Evolutionary conservation across 2,329 filamentous ascomycete species (phyloP), one percentile per base, ranked within the genome.

Genomic region (Beauveria sp.): DNA sequence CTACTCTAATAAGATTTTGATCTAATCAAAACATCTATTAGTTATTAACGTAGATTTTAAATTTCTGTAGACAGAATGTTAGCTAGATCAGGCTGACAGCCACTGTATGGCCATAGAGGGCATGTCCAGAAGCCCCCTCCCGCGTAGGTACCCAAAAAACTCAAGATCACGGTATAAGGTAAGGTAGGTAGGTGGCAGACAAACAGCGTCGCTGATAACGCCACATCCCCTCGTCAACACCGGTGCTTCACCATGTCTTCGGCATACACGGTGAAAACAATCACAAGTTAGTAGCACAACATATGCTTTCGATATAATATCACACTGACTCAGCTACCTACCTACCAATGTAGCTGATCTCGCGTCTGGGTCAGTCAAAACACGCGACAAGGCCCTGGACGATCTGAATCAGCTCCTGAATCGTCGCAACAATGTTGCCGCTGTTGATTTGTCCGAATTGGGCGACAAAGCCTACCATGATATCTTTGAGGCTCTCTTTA

Each of bases 401-500:
- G 75, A 78, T 56, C 64, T 79, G 43, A 69, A 72, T 1, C 69
- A 72, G 50, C 68, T 78, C 9, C 67, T 79, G 10, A 77, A 22
- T 22, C 20, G 76, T 58, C 71, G 71, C 2, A 67, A 69, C n/a
- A 75, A 73, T 59, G 72, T 68, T 43, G 72, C 68, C 43, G 69
- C 70, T 5, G 63, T 71, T 22, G 74, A 74, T 60, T 68, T 78
- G 74, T 68, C 72, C 34, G 68, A 74, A 14, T 77, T 96, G 40
- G 83, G 82, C 51, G 91, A 96, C 70, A 90, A 89, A 70, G 83
- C 83, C n/a, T 96, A 90, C 66, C 88, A 95, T 69, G 83, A 84
- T 63, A 86, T 97, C 49, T 90, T 91, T 67, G 91, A 97, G 69
- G 83, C 85, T 1, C 77, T 98, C 3, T 96, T 97, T 70, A 81